Percentiles rank a stretch among this genome's conserved stretches.
Conservation (phyloP, 164 flowering plant species). For the Vitis rotundifolia region DNA sequence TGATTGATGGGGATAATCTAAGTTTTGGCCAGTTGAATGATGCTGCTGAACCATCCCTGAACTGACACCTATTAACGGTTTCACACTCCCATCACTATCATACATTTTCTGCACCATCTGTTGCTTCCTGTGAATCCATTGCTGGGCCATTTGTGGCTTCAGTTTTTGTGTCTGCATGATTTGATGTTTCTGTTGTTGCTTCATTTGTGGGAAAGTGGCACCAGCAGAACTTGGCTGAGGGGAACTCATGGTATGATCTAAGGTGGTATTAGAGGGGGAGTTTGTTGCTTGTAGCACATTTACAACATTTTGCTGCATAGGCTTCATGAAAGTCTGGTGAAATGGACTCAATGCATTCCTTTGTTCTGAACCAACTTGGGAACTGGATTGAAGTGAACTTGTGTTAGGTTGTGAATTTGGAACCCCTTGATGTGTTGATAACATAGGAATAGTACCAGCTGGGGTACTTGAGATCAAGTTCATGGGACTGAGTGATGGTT, state of each 20-base stretch:
- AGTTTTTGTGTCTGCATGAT: not conserved
- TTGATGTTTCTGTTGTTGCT: constrained; percentile 2
- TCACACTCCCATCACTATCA: not conserved
- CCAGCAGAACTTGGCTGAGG: not conserved
- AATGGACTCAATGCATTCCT: constrained; percentile 1
- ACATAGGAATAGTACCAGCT: not conserved
- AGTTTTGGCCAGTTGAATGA: not conserved
- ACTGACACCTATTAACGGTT: not conserved
- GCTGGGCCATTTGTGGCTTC: not conserved
- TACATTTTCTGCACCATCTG: not conserved
- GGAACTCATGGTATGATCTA: not conserved
- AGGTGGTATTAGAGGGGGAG: not conserved
- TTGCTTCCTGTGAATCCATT: not conserved
- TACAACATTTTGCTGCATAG: not conserved
- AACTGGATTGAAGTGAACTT: not conserved
- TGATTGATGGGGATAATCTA: not conserved
- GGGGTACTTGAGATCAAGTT: not conserved
- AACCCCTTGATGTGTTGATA: not conserved
- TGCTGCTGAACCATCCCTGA: not conserved
- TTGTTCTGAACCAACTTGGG: not conserved
- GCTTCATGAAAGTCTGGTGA: not conserved
- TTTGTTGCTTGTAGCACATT: not conserved
- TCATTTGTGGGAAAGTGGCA: not conserved
- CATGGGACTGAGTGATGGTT: not conserved
- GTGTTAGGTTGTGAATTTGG: not conserved